Evolutionary conservation across 306 rosid species (phyloP).

Genomic region (Cucurbita argyrosperma): DNA sequence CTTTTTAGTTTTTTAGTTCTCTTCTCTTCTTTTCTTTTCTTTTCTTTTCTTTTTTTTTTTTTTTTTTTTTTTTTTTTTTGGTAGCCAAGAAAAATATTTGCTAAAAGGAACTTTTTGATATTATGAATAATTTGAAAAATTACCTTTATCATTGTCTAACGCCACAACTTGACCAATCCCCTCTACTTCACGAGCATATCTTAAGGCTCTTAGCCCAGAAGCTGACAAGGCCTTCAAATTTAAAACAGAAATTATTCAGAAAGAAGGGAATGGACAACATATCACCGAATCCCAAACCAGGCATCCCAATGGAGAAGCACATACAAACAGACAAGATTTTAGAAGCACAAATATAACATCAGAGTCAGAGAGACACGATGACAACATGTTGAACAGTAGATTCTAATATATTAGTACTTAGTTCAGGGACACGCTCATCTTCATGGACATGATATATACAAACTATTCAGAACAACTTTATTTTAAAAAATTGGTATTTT

Average conservation of each 20-base stretch:
- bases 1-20: neutral
- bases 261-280: neutral
- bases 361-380: neutral
- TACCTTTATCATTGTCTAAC: constrained; percentile 83
- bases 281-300: neutral
- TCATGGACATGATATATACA: neutral
- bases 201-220: constrained; percentile 88
- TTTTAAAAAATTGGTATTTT: neutral
- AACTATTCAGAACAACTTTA: neutral
- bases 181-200: constrained; percentile 90
- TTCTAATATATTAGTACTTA: neutral
- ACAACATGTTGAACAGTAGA: neutral
- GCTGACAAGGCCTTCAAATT: constrained; percentile 77
- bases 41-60: too few relatives aligned
- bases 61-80: neutral
- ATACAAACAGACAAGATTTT: neutral
- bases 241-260: constrained; percentile 5
- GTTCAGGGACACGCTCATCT: neutral
- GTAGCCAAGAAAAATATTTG: neutral
- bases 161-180: constrained; percentile 95
- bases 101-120: neutral
- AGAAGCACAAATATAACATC: neutral
- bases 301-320: neutral
- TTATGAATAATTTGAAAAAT: neutral
- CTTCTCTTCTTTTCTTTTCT: too few relatives aligned